Conservation (phyloP, 1,284 basidiomycete genomes). For the Acaromyces ingoldii region DNA sequence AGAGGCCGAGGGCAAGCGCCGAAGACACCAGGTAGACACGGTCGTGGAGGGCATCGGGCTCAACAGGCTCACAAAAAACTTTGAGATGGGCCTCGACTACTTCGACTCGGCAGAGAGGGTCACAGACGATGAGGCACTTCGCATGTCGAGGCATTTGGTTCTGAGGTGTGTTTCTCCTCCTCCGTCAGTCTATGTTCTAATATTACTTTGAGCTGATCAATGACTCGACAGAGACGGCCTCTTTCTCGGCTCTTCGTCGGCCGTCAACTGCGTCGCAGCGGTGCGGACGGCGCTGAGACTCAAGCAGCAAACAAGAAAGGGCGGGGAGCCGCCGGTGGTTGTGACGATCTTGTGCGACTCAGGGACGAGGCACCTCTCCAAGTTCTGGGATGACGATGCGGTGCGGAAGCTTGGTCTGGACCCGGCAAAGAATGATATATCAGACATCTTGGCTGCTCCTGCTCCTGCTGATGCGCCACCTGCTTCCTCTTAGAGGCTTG, state of each 20-base stretch:
- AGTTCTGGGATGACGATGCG: conserved; percentile 42
- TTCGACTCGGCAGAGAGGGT: conserved; percentile 43
- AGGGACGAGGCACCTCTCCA: conserved; percentile 45
- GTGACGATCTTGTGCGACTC: conserved; percentile 49
- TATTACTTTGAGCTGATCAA: neutral
- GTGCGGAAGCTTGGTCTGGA: conserved; percentile 25
- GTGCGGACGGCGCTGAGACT: conserved; percentile 54
- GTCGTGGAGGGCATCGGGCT: conserved; percentile 64
- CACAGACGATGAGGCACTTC: conserved; percentile 43
- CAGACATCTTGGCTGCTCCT: conserved; percentile 41
- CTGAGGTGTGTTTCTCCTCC: conserved; percentile 19
- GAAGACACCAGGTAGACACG: conserved; percentile 67
- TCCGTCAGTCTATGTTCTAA: too few relatives aligned
- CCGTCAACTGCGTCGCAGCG: conserved; percentile 88
- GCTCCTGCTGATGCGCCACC: too few relatives aligned
- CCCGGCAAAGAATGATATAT: conserved; percentile 32
- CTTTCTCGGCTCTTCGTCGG: conserved; percentile 91
- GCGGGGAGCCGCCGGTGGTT: conserved; percentile 27
- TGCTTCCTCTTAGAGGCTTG: too few relatives aligned
- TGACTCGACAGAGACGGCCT: conserved; percentile 67
- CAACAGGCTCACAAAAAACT: conserved; percentile 44
- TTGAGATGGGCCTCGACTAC: conserved; percentile 38
- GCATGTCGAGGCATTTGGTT: conserved; percentile 43
- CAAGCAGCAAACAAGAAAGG: conserved; percentile 16
- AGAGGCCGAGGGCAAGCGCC: conserved; percentile 89